Percentiles rank a stretch among this genome's conserved stretches.
Evolutionary conservation across 1,139 yeast genomes (phyloP).

Genomic region (Debaryomyces nepalensis): DNA sequence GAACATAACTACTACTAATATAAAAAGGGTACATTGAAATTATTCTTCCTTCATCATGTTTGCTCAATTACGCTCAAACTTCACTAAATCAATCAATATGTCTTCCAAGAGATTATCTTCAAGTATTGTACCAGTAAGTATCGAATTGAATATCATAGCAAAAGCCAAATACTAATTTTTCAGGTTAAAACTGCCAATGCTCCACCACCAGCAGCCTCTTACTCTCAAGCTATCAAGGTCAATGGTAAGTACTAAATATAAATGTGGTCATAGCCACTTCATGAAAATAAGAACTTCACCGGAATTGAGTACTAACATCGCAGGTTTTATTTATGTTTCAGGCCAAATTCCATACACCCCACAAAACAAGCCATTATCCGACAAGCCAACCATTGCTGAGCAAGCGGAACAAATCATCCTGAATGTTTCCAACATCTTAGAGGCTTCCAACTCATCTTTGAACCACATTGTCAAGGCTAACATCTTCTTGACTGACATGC

Average conservation of each 20-base stretch:
- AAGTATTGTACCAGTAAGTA: slow-evolving; percentile 52
- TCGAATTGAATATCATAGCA: background rate
- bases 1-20: background rate
- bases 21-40: background rate
- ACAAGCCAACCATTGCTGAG: slow-evolving; percentile 65
- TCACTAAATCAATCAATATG: slow-evolving; percentile 28
- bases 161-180: slow-evolving; percentile 29
- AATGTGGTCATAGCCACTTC: background rate
- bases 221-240: slow-evolving; percentile 91
- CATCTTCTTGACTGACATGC: slow-evolving; percentile 87
- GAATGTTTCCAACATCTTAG: slow-evolving; percentile 75
- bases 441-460: slow-evolving; percentile 81
- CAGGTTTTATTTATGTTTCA: slow-evolving; percentile 83
- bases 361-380: slow-evolving; percentile 79
- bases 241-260: slow-evolving; percentile 54
- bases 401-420: slow-evolving; percentile 85
- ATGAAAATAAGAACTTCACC: no score
- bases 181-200: slow-evolving; percentile 73
- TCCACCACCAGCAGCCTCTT: slow-evolving; percentile 95
- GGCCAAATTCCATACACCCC: slow-evolving; percentile 95
- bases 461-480: slow-evolving; percentile 85
- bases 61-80: slow-evolving; percentile 25
- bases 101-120: slow-evolving; percentile 42
- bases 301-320: slow-evolving; percentile 35
- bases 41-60: slow-evolving; percentile 22